A percentile compares a stretch with the other conserved stretches of the same genome.
These are phyloP conservation scores for Sporothrix dimorphospora DNA, from an alignment of 2,329 filamentous ascomycete genomes.

Conservation along the genomic window DNA sequence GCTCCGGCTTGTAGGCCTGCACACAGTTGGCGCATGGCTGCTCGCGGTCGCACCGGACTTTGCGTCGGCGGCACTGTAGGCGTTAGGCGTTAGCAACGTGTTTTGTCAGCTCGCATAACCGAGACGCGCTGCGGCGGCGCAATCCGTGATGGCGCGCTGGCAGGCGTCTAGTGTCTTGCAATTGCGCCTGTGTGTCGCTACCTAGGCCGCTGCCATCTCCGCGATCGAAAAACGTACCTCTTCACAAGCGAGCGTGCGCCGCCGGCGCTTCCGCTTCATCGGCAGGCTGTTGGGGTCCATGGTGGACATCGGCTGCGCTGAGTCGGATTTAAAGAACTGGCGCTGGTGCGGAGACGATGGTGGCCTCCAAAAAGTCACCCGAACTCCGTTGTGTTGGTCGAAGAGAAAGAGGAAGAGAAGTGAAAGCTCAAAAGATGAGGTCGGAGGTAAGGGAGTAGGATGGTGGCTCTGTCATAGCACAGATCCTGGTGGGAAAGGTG, in stretches of 20 bases:
- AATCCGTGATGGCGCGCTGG: background rate
- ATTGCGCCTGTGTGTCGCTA: background rate
- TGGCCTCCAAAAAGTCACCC: background rate
- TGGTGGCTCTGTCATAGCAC: background rate
- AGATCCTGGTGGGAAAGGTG: background rate
- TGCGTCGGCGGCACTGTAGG: conserved; percentile 47
- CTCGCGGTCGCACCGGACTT: conserved; percentile 49
- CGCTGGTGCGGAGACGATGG: background rate
- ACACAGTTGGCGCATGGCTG: conserved; percentile 49
- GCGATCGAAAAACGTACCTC: conserved; percentile 36
- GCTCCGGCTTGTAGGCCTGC: conserved; percentile 37
- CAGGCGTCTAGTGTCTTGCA: background rate
- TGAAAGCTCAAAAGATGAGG: conserved; percentile 1
- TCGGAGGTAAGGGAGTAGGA: conserved; percentile 5
- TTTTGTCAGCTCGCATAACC: background rate
- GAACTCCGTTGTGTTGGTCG: background rate
- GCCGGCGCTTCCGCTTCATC: conserved; percentile 34
- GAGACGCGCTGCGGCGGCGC: background rate
- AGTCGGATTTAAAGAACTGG: conserved; percentile 22
- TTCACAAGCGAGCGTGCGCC: conserved; percentile 44
- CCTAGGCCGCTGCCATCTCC: background rate
- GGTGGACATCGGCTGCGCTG: background rate
- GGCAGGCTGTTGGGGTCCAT: conserved; percentile 27
- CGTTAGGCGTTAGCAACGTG: conserved; percentile 12
- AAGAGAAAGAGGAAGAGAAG: background rate